phyloP scores from a whole-genome alignment of 768 basidiomycete species.

The Auriculariales sp. region DNA sequence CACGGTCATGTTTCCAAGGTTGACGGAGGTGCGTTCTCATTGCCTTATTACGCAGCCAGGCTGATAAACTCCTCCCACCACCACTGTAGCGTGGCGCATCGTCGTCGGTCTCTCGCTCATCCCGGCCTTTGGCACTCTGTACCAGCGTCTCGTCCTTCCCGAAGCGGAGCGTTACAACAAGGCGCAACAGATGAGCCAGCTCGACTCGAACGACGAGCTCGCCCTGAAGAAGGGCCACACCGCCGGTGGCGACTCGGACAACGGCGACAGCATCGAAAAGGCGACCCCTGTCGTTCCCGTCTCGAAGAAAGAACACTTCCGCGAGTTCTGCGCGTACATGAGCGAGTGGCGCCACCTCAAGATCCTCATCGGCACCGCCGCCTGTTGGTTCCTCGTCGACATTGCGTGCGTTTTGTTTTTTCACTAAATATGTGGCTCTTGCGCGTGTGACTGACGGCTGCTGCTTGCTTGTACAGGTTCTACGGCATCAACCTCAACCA shows the following conservation, averaged over 20 bases:
- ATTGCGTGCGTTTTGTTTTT: conserved; percentile 33
- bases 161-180: conserved; percentile 46
- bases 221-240: background rate
- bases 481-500: conserved; percentile 69
- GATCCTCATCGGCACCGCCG: conserved; percentile 48
- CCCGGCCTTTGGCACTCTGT: conserved; percentile 60
- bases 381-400: conserved; percentile 66
- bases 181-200: conserved; percentile 19
- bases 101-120: conserved; percentile 58
- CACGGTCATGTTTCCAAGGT: conserved; percentile 45
- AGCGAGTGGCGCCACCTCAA: conserved; percentile 53
- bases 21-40: conserved; percentile 40
- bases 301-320: background rate
- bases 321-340: background rate
- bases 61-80: background rate
- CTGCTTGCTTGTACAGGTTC: conserved; percentile 26
- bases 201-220: background rate
- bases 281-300: no score
- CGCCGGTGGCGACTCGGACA: conserved; percentile 2
- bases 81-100: conserved; percentile 48
- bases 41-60: background rate
- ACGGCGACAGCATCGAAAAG: background rate
- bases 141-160: conserved; percentile 59
- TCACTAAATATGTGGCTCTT: background rate
- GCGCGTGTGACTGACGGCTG: background rate